These are phyloP conservation scores for Brassica hybrid DNA, from an alignment of 441 rosid species.

Conservation along the genomic window DNA sequence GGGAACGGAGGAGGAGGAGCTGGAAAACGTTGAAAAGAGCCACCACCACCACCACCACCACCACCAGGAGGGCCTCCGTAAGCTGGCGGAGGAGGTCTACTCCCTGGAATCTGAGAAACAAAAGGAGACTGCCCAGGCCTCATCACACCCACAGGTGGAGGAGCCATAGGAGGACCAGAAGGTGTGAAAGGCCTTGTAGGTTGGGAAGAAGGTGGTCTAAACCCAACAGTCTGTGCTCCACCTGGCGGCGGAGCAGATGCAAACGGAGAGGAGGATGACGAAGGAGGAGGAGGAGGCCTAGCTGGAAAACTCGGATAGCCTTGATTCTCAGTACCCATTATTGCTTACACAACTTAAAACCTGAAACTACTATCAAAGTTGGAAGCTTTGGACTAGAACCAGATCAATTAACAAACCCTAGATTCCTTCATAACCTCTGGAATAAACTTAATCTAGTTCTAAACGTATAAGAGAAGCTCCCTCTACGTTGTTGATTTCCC, in stretches of 20 bases:
- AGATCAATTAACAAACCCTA: no score
- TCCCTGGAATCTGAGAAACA: slow-evolving; percentile 52
- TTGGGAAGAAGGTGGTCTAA: slow-evolving; percentile 64
- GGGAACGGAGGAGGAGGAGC: slow-evolving; percentile 59
- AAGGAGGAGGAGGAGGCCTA: slow-evolving; percentile 49
- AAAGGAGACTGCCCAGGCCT: slow-evolving; percentile 58
- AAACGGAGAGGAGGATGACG: slow-evolving; percentile 52
- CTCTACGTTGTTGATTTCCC: neutral
- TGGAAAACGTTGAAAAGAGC: slow-evolving; percentile 60
- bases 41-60: slow-evolving; percentile 54
- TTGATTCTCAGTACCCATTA: slow-evolving; percentile 83
- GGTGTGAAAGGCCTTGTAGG: slow-evolving; percentile 51
- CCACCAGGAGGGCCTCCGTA: slow-evolving; percentile 61
- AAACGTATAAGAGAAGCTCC: neutral
- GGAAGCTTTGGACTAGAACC: slow-evolving; percentile 17
- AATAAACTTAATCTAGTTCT: neutral
- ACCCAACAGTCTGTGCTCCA: slow-evolving; percentile 56
- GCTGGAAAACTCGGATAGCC: slow-evolving; percentile 67
- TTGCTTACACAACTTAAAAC: slow-evolving; percentile 23
- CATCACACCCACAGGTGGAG: slow-evolving; percentile 47
- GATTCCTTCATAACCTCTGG: slow-evolving; percentile 28
- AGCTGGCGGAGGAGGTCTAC: slow-evolving; percentile 49
- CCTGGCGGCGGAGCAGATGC: slow-evolving; percentile 64
- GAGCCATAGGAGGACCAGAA: slow-evolving; percentile 48
- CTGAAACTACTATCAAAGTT: slow-evolving; percentile 3